Evolutionary conservation across 2,329 filamentous ascomycete species (phyloP).

Genomic region (Epichloe festucae): DNA sequence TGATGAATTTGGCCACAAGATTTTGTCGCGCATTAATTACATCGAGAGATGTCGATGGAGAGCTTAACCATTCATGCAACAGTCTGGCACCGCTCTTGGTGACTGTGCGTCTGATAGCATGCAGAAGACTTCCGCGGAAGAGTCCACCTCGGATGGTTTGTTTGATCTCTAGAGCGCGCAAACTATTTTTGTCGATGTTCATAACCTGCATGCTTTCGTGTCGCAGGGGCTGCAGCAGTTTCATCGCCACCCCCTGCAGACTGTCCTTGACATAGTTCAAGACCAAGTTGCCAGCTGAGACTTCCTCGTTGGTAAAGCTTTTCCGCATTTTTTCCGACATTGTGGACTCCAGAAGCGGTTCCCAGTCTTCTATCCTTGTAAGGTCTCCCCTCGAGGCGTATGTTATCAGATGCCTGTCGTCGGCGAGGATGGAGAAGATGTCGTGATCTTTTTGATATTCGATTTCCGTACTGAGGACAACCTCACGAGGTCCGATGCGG

Average conservation of each 20-base stretch:
- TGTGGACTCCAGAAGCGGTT: slow-evolving; percentile 61
- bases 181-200: slow-evolving; percentile 82
- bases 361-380: slow-evolving; percentile 51
- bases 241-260: slow-evolving; percentile 64
- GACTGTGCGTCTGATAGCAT: slow-evolving; percentile 78
- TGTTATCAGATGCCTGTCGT: slow-evolving; percentile 65
- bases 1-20: slow-evolving; percentile 63
- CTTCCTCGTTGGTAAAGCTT: slow-evolving; percentile 54
- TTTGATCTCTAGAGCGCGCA: slow-evolving; percentile 80
- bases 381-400: slow-evolving; percentile 44
- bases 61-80: slow-evolving; percentile 72
- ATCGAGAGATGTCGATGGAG: slow-evolving; percentile 75
- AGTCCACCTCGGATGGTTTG: slow-evolving; percentile 70
- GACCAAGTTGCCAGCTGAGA: slow-evolving; percentile 66
- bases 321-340: slow-evolving; percentile 39
- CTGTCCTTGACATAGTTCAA: slow-evolving; percentile 73
- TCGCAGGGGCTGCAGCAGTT: slow-evolving; percentile 69
- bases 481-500: slow-evolving; percentile 71
- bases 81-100: slow-evolving; percentile 84
- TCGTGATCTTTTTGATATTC: slow-evolving; percentile 44
- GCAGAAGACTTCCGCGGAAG: slow-evolving; percentile 73
- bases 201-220: slow-evolving; percentile 66
- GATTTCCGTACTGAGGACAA: slow-evolving; percentile 59
- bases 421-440: slow-evolving; percentile 55
- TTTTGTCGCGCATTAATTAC: slow-evolving; percentile 71